Evolutionary conservation across 2,329 filamentous ascomycete species (phyloP), one percentile per base, ranked within the genome.

Genomic region (Verticillium isaacii): DNA sequence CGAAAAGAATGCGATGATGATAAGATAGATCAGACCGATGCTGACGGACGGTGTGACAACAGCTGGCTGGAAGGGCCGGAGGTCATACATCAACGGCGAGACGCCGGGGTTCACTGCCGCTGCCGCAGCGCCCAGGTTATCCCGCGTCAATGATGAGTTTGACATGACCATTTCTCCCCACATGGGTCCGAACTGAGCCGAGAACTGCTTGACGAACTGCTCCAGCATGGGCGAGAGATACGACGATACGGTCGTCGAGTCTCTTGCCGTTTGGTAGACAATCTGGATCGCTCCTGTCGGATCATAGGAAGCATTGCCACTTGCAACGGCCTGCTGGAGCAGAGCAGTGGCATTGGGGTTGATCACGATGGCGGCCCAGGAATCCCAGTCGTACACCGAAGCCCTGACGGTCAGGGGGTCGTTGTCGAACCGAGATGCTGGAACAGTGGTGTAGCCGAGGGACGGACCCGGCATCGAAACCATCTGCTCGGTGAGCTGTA

Each of bases 1-100:
- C 32, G 81, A 85, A 75, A 89, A 89, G 75, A 89, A 89, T 0
- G 85, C 84, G 50, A 89, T 78, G 67, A 89, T 89, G 67, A 89
- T 89, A 1, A 89, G 74, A 68, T 89, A 89, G 66, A 89, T 89
- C 32, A 89, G 73, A 0, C 86, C 86, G 60, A 89, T 86, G 1
- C 79, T 83, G 2, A 89, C 81, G 1, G 85, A 80, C 0, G 86
- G 87, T 2, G 81, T 84, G 0, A 80, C 75, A 2, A 78, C 78
- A 6, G 82, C 76, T 0, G 85, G 85, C 17, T 69, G 73, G 69
- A 89, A 89, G 0, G 86, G 86, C 2, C 86, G 77, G 5, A 89
- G 75, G 62, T 89, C 86, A 70, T 81, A 68, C 34, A 64, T 60
- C 39, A 72, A 36, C 19, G 71, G 70, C 25, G 70, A 57, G 9